Base-by-base conservation (phyloP, 352 stramenopile genomes). In the Phytophthora ramorum region DNA sequence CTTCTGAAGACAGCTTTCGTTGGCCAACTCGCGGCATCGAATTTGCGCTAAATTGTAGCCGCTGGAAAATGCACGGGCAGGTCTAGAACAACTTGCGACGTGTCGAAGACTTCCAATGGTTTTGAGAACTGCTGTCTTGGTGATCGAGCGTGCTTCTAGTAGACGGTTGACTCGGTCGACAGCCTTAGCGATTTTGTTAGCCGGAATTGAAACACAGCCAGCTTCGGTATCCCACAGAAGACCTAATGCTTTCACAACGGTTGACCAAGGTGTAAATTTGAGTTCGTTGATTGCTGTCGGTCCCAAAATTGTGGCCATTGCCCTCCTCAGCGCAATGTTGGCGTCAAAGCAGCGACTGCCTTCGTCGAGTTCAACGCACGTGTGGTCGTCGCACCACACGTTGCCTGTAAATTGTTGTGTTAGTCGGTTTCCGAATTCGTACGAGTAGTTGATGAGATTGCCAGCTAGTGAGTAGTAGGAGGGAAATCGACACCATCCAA, bases 371-470 rank as follows among this genome's bases (percentile, higher is more conserved):
- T 79, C 67, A 8, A 74, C 54, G 16, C 59, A 75, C 0, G 35
- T 71, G 28, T 76, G 71, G 28, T 72, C 59, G 16, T 79, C 63
- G 14, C 67, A 76, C 68, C 67, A 79, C 0, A 67, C 59, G 3
- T 69, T 75, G 14, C 62, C 71, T 7, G 2, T 37, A 6, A 61
- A 50, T n/a, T n/a, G n/a, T n/a, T n/a, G n/a, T n/a, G n/a, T n/a
- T n/a, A n/a, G n/a, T n/a, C n/a, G n/a, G n/a, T 12, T 32, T 17
- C 26, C 19, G 7, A 37, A 45, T 34, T 70, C 32, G 47, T 70
- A 75, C 0, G 66, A 63, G 69, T 22, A 52, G 28, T 32, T 32
- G 28, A 9, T 32, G 4, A 32, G 28, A 3, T 32, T 32, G 28
- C 3, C 28, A 9, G 28, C 28, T 6, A 32, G 3, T 6, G 28